Evolutionary conservation across 1,139 yeast species (phyloP).

Genomic region (Pichia sp.): DNA sequence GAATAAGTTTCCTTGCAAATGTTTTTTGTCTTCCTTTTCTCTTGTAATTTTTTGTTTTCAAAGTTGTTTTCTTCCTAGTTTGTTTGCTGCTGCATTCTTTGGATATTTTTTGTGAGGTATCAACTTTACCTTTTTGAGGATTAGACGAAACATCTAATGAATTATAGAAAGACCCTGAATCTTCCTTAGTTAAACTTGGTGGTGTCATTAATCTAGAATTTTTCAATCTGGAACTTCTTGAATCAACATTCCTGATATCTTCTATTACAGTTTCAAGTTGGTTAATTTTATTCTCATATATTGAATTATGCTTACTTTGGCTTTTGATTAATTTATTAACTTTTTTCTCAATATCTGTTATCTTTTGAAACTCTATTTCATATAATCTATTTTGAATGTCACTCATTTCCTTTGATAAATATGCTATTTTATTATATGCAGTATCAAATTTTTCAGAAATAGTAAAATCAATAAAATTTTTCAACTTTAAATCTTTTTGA

Average conservation of each 20-base stretch:
- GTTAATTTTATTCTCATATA: not conserved
- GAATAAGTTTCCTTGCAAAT: constrained; percentile 8
- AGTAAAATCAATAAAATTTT: constrained; percentile 6
- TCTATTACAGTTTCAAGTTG: not conserved
- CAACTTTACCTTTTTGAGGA: no score
- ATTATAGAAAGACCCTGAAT: no score
- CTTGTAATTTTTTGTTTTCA: not conserved
- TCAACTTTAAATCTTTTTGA: constrained; percentile 2
- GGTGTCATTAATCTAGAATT: no score
- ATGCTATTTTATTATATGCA: constrained; percentile 4
- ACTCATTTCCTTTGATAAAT: constrained; percentile 1
- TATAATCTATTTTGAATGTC: not conserved
- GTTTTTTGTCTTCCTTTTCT: constrained; percentile 1
- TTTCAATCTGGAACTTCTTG: no score
- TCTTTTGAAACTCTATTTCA: not conserved
- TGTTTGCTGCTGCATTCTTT: not conserved
- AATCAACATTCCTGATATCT: no score
- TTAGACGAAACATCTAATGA: no score
- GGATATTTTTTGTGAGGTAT: not conserved
- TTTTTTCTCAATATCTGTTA: not conserved
- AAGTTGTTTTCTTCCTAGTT: not conserved
- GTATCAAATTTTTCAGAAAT: constrained; percentile 11
- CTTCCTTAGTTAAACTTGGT: no score
- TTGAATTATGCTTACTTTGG: not conserved
- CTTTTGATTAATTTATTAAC: not conserved